Evolutionary conservation across 2,329 filamentous ascomycete species (phyloP).

Genomic region (Penicillium hordei): DNA sequence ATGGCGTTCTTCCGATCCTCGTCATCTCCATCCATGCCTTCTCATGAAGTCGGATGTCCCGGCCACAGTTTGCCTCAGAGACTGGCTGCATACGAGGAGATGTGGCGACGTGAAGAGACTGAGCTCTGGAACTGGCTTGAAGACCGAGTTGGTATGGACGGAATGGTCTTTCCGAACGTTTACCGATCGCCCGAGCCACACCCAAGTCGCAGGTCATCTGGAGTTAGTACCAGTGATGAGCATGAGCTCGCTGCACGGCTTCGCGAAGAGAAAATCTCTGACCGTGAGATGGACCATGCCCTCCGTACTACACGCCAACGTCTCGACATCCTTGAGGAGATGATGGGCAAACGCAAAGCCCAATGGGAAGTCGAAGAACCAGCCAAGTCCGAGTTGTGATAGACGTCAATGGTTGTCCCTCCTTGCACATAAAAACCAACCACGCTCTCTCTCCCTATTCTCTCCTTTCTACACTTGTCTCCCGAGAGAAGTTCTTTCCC

Average conservation of each 20-base stretch:
- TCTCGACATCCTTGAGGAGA: conserved; percentile 71
- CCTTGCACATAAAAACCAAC: conserved; percentile 1
- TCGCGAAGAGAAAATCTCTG: conserved; percentile 67
- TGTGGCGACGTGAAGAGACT: conserved; percentile 84
- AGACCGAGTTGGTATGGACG: conserved; percentile 74
- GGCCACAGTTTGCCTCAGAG: conserved; percentile 60
- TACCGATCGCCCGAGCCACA: conserved; percentile 35
- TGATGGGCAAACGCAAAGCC: conserved; percentile 60
- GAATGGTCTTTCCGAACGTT: conserved; percentile 41
- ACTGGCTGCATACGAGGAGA: conserved; percentile 82
- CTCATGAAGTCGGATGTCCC: conserved; percentile 38
- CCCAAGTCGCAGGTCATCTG: conserved; percentile 46
- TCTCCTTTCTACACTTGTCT: neutral
- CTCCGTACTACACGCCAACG: conserved; percentile 86
- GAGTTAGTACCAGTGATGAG: conserved; percentile 34
- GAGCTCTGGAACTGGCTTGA: conserved; percentile 94
- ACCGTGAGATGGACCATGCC: conserved; percentile 73
- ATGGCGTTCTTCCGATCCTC: conserved; percentile 67
- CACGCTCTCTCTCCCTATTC: neutral
- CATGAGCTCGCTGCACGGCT: conserved; percentile 57
- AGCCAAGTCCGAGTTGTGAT: conserved; percentile 26
- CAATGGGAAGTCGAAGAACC: conserved; percentile 20
- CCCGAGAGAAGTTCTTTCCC: neutral
- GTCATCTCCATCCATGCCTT: conserved; percentile 37
- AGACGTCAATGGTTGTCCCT: neutral